These are phyloP conservation scores for Colletotrichum godetiae DNA, from an alignment of 2,329 filamentous ascomycete species.

Conservation along the genomic window DNA sequence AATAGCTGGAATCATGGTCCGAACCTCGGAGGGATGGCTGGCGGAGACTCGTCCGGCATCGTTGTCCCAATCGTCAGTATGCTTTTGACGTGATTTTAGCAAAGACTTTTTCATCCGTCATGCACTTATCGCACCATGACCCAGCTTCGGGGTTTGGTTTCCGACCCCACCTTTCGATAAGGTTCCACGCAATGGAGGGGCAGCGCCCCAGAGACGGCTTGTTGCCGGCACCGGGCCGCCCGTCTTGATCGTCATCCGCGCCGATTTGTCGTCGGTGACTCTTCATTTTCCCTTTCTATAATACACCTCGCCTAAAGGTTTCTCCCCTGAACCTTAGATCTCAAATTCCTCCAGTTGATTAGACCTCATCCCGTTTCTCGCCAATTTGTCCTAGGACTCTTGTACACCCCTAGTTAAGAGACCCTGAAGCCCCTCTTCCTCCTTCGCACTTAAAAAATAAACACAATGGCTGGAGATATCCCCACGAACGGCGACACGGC, in stretches of 20 bases:
- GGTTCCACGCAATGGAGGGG: conserved; percentile 24
- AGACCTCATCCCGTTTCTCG: not conserved
- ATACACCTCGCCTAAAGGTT: not conserved
- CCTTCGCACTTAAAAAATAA: not conserved
- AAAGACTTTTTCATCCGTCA: conserved; percentile 11
- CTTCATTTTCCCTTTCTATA: not conserved
- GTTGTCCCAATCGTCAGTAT: conserved; percentile 8
- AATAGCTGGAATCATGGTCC: not conserved
- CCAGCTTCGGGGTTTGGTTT: conserved; percentile 32
- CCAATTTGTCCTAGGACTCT: not conserved
- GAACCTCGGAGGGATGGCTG: conserved; percentile 6
- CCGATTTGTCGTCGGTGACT: not conserved
- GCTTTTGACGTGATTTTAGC: conserved; percentile 24
- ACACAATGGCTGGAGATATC: conserved; percentile 17
- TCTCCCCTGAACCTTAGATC: not conserved
- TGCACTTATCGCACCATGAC: conserved; percentile 33
- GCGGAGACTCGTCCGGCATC: not conserved
- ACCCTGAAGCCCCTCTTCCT: not conserved
- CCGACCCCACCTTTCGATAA: conserved; percentile 24
- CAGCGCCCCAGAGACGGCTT: conserved; percentile 14
- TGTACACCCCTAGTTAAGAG: not conserved
- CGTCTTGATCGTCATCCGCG: conserved; percentile 1
- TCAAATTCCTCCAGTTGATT: not conserved
- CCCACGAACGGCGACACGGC: conserved; percentile 4
- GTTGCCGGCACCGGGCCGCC: not conserved